phyloP scores from a whole-genome alignment of 2,329 filamentous ascomycete species.

The Akanthomyces muscarius region DNA sequence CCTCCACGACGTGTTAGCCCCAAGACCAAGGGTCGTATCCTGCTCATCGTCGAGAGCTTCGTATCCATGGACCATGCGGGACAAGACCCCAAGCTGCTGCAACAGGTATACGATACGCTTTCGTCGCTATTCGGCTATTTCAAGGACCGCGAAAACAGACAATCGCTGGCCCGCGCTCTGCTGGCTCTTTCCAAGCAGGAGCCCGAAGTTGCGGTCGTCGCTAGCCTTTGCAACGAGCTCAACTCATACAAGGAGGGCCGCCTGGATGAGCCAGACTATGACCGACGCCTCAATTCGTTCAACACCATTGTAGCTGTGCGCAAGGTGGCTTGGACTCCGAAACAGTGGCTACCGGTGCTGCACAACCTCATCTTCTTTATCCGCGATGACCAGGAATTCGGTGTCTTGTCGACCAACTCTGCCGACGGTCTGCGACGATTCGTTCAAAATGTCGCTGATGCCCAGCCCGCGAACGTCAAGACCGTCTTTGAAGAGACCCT shows the following conservation, averaged over 20 bases:
- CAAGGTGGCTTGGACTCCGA: slow-evolving; percentile 56
- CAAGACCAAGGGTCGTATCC: slow-evolving; percentile 74
- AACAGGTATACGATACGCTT: slow-evolving; percentile 67
- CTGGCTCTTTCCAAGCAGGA: slow-evolving; percentile 65
- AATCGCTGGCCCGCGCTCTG: slow-evolving; percentile 69
- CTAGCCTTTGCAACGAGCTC: slow-evolving; percentile 68
- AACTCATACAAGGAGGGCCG: slow-evolving; percentile 72
- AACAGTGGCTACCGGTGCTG: slow-evolving; percentile 82
- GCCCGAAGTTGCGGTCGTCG: slow-evolving; percentile 56
- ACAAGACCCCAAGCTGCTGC: slow-evolving; percentile 45
- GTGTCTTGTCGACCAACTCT: slow-evolving; percentile 74
- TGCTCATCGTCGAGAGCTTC: slow-evolving; percentile 78
- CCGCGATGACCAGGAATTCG: slow-evolving; percentile 80
- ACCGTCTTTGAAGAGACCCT: slow-evolving; percentile 56
- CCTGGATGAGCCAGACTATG: slow-evolving; percentile 85
- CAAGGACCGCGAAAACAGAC: slow-evolving; percentile 72
- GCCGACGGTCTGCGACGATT: slow-evolving; percentile 77
- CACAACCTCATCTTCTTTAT: slow-evolving; percentile 89
- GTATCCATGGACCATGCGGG: slow-evolving; percentile 56
- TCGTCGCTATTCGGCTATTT: slow-evolving; percentile 87
- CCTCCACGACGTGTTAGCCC: slow-evolving; percentile 80
- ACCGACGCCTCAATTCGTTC: slow-evolving; percentile 74
- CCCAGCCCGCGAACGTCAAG: slow-evolving; percentile 33
- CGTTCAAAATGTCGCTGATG: slow-evolving; percentile 57
- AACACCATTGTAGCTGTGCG: slow-evolving; percentile 61